Conservation (phyloP, 352 stramenopile genomes). For the Phytophthora cryptogea region DNA sequence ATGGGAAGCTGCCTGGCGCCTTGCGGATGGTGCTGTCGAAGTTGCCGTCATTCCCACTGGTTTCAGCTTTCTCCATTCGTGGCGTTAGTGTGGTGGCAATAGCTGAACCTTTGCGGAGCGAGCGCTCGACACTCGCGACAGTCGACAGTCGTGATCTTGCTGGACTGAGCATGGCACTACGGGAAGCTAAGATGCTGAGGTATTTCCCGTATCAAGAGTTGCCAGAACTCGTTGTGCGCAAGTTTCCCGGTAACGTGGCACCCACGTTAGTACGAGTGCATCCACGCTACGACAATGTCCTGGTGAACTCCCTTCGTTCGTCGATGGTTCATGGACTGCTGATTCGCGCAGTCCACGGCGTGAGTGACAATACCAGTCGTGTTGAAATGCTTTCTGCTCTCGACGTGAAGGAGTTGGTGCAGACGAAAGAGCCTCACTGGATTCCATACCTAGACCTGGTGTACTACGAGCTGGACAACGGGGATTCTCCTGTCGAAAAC, state of each 20-base stretch:
- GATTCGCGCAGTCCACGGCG: constrained; percentile 36
- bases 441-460: constrained; percentile 68
- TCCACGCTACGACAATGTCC: constrained; percentile 64
- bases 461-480: constrained; percentile 54
- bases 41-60: constrained; percentile 57
- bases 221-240: constrained; percentile 55
- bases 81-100: constrained; percentile 59
- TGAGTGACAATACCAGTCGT: constrained; percentile 14
- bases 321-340: constrained; percentile 62
- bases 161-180: constrained; percentile 45
- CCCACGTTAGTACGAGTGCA: constrained; percentile 47
- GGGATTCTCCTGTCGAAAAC: constrained; percentile 41
- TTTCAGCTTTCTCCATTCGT: constrained; percentile 64
- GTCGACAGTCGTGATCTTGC: constrained; percentile 64
- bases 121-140: constrained; percentile 42
- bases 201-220: constrained; percentile 72
- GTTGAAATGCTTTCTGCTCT: constrained; percentile 54
- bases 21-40: constrained; percentile 38
- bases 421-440: constrained; percentile 44
- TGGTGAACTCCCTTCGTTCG: constrained; percentile 66
- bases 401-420: constrained; percentile 58
- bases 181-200: constrained; percentile 54
- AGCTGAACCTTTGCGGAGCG: constrained; percentile 42
- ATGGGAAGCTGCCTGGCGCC: constrained; percentile 15
- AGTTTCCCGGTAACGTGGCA: constrained; percentile 43